Percentiles rank a stretch among this genome's conserved stretches.
These are phyloP conservation scores for Candida xiaguanensis DNA, from an alignment of 805 yeast genomes.

Conservation along the genomic window DNA sequence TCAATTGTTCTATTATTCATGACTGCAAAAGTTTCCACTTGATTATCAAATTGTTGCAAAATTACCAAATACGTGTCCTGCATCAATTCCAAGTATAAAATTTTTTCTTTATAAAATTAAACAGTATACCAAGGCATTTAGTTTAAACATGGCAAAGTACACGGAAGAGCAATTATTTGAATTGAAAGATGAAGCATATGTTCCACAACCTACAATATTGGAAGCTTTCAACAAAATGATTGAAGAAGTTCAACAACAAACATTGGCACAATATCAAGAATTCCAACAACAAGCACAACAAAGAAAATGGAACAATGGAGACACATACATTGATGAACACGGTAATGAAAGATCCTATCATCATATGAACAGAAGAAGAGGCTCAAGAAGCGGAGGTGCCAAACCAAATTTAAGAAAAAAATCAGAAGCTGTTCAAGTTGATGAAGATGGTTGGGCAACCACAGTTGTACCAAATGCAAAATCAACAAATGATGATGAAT, in stretches of 20 bases:
- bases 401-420: conserved; percentile 57
- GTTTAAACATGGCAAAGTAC: conserved; percentile 49
- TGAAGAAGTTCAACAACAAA: conserved; percentile 57
- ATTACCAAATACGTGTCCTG: background rate
- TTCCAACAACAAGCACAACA: conserved; percentile 1
- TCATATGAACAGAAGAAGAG: conserved; percentile 58
- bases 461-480: conserved; percentile 38
- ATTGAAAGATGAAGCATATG: conserved; percentile 52
- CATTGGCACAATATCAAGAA: conserved; percentile 10
- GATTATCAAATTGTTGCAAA: background rate
- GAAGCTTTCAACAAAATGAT: conserved; percentile 62
- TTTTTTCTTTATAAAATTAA: background rate
- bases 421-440: conserved; percentile 50
- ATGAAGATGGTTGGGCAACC: conserved; percentile 84
- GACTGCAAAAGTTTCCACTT: no score
- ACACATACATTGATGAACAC: conserved; percentile 42
- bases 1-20: no score
- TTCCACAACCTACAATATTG: conserved; percentile 62
- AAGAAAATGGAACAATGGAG: conserved; percentile 26
- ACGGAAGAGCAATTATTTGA: conserved; percentile 68
- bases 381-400: conserved; percentile 41
- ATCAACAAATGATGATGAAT: conserved; percentile 47
- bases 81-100: conserved; percentile 1
- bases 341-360: conserved; percentile 44
- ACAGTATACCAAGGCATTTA: background rate